Percentiles rank a stretch among this genome's conserved stretches.
phyloP scores from a whole-genome alignment of 441 rosid species.

The Omphalea diandra region DNA sequence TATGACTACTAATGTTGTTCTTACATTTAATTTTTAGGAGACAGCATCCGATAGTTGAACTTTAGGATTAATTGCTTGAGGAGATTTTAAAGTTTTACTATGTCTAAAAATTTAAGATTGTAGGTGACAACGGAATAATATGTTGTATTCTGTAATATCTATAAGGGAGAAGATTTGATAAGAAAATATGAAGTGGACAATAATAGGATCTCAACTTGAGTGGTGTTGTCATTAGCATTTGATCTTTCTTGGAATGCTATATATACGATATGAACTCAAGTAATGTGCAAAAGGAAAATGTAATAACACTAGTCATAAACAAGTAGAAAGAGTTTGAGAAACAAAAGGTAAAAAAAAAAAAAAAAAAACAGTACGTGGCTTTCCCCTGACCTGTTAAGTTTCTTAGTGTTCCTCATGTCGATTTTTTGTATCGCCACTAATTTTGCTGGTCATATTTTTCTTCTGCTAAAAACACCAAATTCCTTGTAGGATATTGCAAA shows the following conservation, averaged over 20 bases:
- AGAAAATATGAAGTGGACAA: not conserved
- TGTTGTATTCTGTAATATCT: not conserved
- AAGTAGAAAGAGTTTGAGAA: not conserved
- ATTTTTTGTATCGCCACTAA: constrained; percentile 1
- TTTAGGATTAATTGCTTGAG: not conserved
- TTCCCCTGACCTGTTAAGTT: not conserved
- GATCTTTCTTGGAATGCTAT: not conserved
- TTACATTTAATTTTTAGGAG: not conserved
- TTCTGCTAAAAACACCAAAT: constrained; percentile 18
- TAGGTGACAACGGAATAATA: not conserved
- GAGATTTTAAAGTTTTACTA: not conserved
- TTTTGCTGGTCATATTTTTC: constrained; percentile 4
- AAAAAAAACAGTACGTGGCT: not conserved
- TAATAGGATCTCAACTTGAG: not conserved
- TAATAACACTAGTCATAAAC: not conserved
- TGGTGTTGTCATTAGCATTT: not conserved
- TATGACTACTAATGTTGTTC: not conserved
- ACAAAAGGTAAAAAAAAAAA: no score
- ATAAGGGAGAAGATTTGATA: not conserved
- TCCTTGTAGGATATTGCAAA: constrained; percentile 70
- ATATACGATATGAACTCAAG: no score
- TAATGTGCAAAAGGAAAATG: not conserved
- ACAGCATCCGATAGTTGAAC: not conserved
- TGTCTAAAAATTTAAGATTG: not conserved
- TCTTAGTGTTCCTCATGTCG: constrained; percentile 9